Conservation (phyloP, 2,329 filamentous ascomycete species). For the Calonectria crousiana region DNA sequence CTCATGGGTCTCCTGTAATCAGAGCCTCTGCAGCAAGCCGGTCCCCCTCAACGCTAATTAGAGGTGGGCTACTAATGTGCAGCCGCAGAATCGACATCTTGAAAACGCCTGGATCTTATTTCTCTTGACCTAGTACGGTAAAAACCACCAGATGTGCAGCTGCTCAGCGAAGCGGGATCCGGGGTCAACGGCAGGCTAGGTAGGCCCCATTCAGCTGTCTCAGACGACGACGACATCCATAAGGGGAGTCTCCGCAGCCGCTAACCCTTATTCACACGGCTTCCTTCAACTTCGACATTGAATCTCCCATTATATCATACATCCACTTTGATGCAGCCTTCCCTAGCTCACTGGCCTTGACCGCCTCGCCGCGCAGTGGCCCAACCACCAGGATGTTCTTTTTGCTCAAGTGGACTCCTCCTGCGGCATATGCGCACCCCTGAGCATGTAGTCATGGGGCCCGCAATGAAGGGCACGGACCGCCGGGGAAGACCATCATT, state of each 20-base stretch:
- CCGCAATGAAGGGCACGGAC: constrained; percentile 37
- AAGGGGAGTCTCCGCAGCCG: constrained; percentile 4
- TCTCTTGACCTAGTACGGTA: constrained; percentile 8
- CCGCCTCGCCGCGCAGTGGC: constrained; percentile 38
- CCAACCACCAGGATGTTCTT: constrained; percentile 39
- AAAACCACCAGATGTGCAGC: constrained; percentile 8
- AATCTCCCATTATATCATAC: constrained; percentile 23
- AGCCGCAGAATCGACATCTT: constrained; percentile 25
- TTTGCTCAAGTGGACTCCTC: constrained; percentile 38
- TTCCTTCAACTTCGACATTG: constrained; percentile 9
- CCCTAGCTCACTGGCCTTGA: constrained; percentile 34
- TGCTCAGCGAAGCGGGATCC: constrained; percentile 1
- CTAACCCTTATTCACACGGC: constrained; percentile 1
- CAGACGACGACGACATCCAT: not conserved
- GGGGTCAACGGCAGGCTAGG: constrained; percentile 7
- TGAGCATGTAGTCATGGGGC: constrained; percentile 38
- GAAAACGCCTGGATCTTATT: constrained; percentile 19
- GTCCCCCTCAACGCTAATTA: constrained; percentile 25
- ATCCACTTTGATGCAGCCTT: constrained; percentile 39
- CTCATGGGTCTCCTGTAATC: constrained; percentile 28
- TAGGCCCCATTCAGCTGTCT: constrained; percentile 3
- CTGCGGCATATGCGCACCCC: constrained; percentile 40
- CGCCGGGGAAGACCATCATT: constrained; percentile 31
- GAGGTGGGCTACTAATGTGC: constrained; percentile 21
- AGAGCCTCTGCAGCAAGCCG: constrained; percentile 24